phyloP scores from a whole-genome alignment of 2,329 filamentous ascomycete species.

The Xylaria sp. region DNA sequence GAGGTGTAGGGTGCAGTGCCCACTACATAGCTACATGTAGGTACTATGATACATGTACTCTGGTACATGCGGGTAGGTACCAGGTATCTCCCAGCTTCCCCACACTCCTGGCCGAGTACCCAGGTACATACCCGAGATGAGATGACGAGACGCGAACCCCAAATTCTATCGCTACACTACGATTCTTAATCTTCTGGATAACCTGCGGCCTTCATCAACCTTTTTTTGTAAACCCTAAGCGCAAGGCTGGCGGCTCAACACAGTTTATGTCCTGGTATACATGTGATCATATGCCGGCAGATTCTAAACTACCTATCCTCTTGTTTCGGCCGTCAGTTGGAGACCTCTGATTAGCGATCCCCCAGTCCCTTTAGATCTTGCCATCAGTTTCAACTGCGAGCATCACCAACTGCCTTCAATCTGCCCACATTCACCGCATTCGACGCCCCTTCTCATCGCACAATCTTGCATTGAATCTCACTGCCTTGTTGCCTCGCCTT shows the following conservation, averaged over 20 bases:
- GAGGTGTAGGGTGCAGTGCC: too few species aligned
- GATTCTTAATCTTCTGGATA: background rate
- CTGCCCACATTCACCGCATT: background rate
- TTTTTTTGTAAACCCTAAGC: background rate
- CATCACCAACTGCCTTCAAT: background rate
- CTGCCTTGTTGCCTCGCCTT: background rate
- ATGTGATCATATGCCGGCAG: background rate
- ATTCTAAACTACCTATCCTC: background rate
- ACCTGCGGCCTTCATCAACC: background rate
- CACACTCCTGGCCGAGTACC: background rate
- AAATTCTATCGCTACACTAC: background rate
- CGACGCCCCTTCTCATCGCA: background rate
- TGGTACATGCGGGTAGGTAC: too few species aligned
- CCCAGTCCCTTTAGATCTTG: background rate
- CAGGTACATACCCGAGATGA: too few species aligned
- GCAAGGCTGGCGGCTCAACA: background rate
- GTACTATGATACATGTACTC: background rate
- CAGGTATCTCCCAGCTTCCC: background rate
- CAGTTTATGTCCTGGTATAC: background rate
- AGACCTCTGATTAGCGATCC: background rate
- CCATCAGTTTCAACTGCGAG: background rate
- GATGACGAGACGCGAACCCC: slow-evolving; percentile 4
- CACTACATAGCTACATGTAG: background rate
- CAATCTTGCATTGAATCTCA: background rate
- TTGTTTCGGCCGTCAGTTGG: background rate